Evolutionary conservation across 2,329 filamentous ascomycete species (phyloP).

Genomic region (Cordyceps militaris): DNA sequence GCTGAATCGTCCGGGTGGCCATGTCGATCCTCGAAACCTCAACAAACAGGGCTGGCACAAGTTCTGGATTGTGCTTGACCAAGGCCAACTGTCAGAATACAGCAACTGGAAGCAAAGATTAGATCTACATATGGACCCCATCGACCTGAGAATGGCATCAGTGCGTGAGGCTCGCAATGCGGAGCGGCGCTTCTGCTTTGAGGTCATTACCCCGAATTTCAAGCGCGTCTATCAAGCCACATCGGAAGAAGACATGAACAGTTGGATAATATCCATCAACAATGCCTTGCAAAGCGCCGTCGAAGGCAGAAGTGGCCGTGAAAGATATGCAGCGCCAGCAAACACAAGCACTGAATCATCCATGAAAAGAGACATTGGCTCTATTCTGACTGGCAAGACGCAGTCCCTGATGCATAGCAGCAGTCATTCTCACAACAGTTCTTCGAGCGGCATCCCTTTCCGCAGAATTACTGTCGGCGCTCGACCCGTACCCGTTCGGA

Average conservation of each 20-base stretch:
- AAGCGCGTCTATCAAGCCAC: conserved; percentile 97
- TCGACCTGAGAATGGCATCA: conserved; percentile 93
- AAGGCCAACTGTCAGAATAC: conserved; percentile 94
- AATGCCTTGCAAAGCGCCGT: conserved; percentile 95
- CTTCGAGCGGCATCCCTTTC: conserved; percentile 52
- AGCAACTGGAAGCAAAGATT: conserved; percentile 98
- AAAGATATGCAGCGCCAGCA: conserved; percentile 36
- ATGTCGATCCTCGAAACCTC: conserved; percentile 88
- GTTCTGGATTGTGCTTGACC: conserved; percentile 98
- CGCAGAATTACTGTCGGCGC: conserved; percentile 89
- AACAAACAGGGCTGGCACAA: conserved; percentile 99
- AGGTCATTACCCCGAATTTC: conserved; percentile 94
- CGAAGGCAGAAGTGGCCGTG: conserved; percentile 63
- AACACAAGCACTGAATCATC: conserved; percentile 42
- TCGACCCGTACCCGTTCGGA: conserved; percentile 64
- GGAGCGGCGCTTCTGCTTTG: conserved; percentile 93
- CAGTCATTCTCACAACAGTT: conserved; percentile 41
- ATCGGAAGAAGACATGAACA: conserved; percentile 95
- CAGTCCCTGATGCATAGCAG: conserved; percentile 56
- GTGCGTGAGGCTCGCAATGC: conserved; percentile 92
- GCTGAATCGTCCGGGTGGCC: conserved; percentile 82
- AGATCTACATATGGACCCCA: conserved; percentile 95
- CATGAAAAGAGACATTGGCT: conserved; percentile 79
- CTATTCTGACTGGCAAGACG: conserved; percentile 87
- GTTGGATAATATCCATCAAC: conserved; percentile 94